These are phyloP conservation scores for Plenodomus biglobosus DNA, from an alignment of 2,329 filamentous ascomycete genomes.

Conservation along the genomic window DNA sequence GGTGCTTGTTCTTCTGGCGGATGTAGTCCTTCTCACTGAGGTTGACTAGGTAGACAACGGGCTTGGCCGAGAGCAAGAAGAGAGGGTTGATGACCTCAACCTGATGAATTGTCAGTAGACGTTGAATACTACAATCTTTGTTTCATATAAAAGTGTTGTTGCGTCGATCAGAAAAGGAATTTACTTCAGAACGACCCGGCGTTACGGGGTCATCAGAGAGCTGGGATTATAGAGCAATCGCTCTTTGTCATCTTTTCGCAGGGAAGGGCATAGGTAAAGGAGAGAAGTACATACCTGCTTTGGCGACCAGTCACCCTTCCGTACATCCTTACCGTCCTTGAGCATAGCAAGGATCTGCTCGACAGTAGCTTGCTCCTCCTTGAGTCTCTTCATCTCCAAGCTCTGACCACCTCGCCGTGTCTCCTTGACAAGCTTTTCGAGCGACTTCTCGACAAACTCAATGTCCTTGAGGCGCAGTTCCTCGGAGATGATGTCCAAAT, in stretches of 20 bases:
- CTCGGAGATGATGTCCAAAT: slow-evolving; percentile 95
- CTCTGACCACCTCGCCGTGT: slow-evolving; percentile 91
- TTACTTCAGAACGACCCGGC: slow-evolving; percentile 90
- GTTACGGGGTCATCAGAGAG: slow-evolving; percentile 91
- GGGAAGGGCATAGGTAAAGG: slow-evolving; percentile 14
- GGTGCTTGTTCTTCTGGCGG: slow-evolving; percentile 99
- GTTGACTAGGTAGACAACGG: slow-evolving; percentile 96
- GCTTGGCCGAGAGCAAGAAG: slow-evolving; percentile 92
- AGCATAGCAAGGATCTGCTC: slow-evolving; percentile 85
- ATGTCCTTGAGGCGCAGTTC: slow-evolving; percentile 98
- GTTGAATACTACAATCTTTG: not conserved
- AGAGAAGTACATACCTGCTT: slow-evolving; percentile 78
- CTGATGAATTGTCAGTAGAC: slow-evolving; percentile 54
- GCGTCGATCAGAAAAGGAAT: slow-evolving; percentile 66
- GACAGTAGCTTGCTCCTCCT: slow-evolving; percentile 89
- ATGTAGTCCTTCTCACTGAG: slow-evolving; percentile 96
- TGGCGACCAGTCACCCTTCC: slow-evolving; percentile 83
- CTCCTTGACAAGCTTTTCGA: slow-evolving; percentile 90
- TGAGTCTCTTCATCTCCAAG: slow-evolving; percentile 96
- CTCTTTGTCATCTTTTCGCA: slow-evolving; percentile 95
- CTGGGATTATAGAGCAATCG: slow-evolving; percentile 97
- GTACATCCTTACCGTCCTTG: slow-evolving; percentile 87
- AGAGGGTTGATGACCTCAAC: slow-evolving; percentile 97
- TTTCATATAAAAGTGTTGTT: slow-evolving; percentile 2
- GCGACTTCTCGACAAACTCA: slow-evolving; percentile 94